Conservation (phyloP, 352 stramenopile genomes). For the Globisporangium parvum region DNA sequence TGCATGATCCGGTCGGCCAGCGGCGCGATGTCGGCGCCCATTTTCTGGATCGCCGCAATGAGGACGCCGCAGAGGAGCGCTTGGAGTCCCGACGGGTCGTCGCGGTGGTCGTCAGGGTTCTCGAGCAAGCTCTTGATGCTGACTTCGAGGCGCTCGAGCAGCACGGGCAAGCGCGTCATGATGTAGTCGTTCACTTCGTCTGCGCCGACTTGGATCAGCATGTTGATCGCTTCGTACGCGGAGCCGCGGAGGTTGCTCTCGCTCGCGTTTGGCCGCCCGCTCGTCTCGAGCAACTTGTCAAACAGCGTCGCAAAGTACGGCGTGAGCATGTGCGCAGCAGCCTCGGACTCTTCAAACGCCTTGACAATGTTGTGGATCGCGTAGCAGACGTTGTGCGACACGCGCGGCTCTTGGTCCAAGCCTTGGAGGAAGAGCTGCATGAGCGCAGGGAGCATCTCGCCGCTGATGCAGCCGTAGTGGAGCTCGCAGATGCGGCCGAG, state of each 20-base stretch:
- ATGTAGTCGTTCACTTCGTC: slow-evolving; percentile 76
- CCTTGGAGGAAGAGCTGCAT: slow-evolving; percentile 85
- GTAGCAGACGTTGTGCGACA: slow-evolving; percentile 94
- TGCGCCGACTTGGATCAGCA: slow-evolving; percentile 87
- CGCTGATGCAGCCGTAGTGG: slow-evolving; percentile 88
- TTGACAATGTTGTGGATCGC: slow-evolving; percentile 97
- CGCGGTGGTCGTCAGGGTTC: slow-evolving; percentile 68
- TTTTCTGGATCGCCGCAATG: slow-evolving; percentile 92
- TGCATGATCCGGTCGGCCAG: slow-evolving; percentile 94
- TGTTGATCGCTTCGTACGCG: slow-evolving; percentile 93
- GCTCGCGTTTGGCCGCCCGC: slow-evolving; percentile 80
- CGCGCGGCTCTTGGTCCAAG: slow-evolving; percentile 83
- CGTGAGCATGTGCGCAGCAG: slow-evolving; percentile 78
- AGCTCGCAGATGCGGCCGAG: slow-evolving; percentile 94
- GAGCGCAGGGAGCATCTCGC: slow-evolving; percentile 85
- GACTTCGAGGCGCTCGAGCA: slow-evolving; percentile 73
- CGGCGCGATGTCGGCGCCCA: slow-evolving; percentile 83
- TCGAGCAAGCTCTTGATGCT: slow-evolving; percentile 62
- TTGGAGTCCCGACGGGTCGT: slow-evolving; percentile 69
- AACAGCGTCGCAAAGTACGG: slow-evolving; percentile 91
- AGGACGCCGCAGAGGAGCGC: slow-evolving; percentile 89
- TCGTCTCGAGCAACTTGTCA: slow-evolving; percentile 90
- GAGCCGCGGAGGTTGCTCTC: slow-evolving; percentile 89
- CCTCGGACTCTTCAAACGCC: slow-evolving; percentile 83
- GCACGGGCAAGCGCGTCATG: slow-evolving; percentile 65